A percentile compares a stretch with the other conserved stretches of the same genome.
Evolutionary conservation across 805 yeast species (phyloP).

Genomic region (Wickerhamomyces kurtzmanii): DNA sequence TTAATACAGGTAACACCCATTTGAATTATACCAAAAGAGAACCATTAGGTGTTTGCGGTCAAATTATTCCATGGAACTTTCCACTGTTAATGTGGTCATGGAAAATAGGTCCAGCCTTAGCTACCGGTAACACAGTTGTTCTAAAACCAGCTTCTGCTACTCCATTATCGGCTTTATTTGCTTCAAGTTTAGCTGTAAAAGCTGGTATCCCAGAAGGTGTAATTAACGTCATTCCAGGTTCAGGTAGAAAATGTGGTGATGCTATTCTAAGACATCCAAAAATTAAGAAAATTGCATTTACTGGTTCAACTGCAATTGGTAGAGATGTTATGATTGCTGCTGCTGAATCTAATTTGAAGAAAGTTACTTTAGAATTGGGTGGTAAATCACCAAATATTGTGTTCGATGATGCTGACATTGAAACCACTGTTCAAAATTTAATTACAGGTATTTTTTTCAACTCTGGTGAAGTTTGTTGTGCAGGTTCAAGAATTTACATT

Average conservation of each 20-base stretch:
- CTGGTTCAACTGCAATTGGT: constrained; percentile 62
- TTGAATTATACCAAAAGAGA: constrained; percentile 49
- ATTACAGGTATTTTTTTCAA: constrained; percentile 55
- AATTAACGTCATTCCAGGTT: constrained; percentile 51
- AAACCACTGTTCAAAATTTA: constrained; percentile 33
- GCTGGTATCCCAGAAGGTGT: constrained; percentile 62
- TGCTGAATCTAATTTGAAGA: constrained; percentile 53
- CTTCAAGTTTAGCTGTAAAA: constrained; percentile 41
- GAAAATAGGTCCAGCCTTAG: constrained; percentile 62
- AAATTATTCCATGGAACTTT: constrained; percentile 67
- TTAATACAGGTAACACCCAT: constrained; percentile 40
- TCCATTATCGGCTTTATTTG: constrained; percentile 53
- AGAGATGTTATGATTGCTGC: constrained; percentile 49
- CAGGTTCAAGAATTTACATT: constrained; percentile 56
- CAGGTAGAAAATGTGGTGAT: constrained; percentile 51
- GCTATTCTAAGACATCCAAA: constrained; percentile 47
- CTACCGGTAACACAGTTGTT: constrained; percentile 56
- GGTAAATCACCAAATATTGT: constrained; percentile 64
- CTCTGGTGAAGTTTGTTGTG: constrained; percentile 65
- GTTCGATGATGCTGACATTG: constrained; percentile 48
- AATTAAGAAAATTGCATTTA: constrained; percentile 56
- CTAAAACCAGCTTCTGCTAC: constrained; percentile 59
- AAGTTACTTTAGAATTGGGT: constrained; percentile 60
- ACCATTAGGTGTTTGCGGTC: constrained; percentile 65
- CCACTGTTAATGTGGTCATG: constrained; percentile 61